Evolutionary conservation across 140 eudicot species (phyloP), one percentile per base, ranked within the genome.

Genomic region (Erigeron philadelphicus): DNA sequence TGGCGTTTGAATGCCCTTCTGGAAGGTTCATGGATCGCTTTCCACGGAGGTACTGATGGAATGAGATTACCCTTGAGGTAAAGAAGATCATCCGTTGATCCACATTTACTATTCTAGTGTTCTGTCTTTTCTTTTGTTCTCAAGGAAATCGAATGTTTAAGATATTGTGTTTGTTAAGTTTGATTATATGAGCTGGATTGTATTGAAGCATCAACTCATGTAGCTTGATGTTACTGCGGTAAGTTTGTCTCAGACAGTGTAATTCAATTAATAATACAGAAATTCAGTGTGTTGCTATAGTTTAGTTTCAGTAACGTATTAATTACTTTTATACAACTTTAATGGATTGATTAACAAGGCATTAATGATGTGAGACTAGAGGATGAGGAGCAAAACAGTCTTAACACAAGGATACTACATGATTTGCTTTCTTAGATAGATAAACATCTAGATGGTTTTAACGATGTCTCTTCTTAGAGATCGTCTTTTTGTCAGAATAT

Each of bases 1-100:
- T 88, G 81, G 93, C 96, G 5, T 89, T 72, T 52, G 98, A 93
- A 55, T 93, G 98, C 61, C 96, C 96, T 9, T 89, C 96, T 17
- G 89, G 80, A 6, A 84, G 96, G 88, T 74, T 79, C 25, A 67
- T 82, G 77, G 96, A 88, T 67, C 86, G 81, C 49, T 83, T 7
- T 81, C 81, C 75, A 50, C 68, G 78, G 76, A 81, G 87, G 78
- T 85, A 74, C 43, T 79, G 75, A 80, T 38, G 59, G 79, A n/a
- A 72, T 72, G 61, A 75, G 69, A 35, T 72, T 78, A 10, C 65
- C 79, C 70, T 68, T 83, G 68, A 69, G 77, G 80, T 70, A 53
- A 53, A 21, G 3, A 50, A n/a, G 16, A 31, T 31, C 5, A 5
- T 16, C 59, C 7, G 11, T 16, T 53, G 59, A 19, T 53, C 18